Percentiles rank a stretch among this genome's conserved stretches.
Conservation (phyloP, 164 flowering plant species). For the Macadamia integrifolia region DNA sequence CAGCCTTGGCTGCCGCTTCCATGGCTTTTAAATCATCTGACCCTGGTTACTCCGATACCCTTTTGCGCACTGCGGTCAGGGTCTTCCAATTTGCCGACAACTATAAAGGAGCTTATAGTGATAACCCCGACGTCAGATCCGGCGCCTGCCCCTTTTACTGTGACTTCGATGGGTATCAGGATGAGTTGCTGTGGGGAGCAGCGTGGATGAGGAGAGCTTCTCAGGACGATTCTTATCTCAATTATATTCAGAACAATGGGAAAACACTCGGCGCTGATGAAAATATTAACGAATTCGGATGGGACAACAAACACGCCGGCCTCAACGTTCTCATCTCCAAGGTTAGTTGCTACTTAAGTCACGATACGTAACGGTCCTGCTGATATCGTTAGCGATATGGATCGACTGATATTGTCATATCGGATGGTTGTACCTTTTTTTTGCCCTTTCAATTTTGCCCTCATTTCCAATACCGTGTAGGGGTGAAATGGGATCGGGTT, state of each 20-base stretch:
- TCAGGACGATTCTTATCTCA: slow-evolving; percentile 47
- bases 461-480: no score
- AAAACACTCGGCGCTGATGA: slow-evolving; percentile 88
- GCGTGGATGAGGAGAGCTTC: slow-evolving; percentile 91
- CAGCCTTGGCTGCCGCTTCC: slow-evolving; percentile 89
- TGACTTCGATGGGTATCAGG: slow-evolving; percentile 94
- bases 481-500: no score
- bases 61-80: slow-evolving; percentile 46
- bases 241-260: slow-evolving; percentile 68
- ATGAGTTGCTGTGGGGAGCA: slow-evolving; percentile 97
- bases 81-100: slow-evolving; percentile 71
- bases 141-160: slow-evolving; percentile 95
- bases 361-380: no score
- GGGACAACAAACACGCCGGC: slow-evolving; percentile 99
- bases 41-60: slow-evolving; percentile 66
- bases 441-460: no score
- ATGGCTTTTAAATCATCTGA: slow-evolving; percentile 72
- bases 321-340: slow-evolving; percentile 83
- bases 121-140: slow-evolving; percentile 51
- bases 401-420: not conserved
- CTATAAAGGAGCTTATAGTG: slow-evolving; percentile 90
- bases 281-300: slow-evolving; percentile 82
- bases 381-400: no score
- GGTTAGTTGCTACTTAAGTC: slow-evolving; percentile 28
- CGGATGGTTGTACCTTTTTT: no score